Evolutionary conservation across 192 early-diverging fungal genomes (phyloP), one percentile per base, ranked within the genome.

Genomic region (Coemansia sp.): DNA sequence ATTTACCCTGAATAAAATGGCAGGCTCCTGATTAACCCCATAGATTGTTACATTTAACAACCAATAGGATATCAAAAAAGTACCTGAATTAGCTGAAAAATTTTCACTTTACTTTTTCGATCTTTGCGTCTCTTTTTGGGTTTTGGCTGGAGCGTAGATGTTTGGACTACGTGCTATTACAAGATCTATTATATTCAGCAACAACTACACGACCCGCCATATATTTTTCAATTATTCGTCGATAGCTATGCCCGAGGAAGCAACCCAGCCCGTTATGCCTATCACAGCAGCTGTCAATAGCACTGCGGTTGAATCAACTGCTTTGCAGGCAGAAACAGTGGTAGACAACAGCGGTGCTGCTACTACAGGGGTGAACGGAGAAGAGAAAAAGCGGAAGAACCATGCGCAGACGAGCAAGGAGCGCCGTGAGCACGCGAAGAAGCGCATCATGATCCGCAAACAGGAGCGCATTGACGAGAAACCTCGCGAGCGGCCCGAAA

Each of bases 371-470:
- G 4, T 22, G 17, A 14, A 19, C 3, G 55, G 38, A 7, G 22
- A 51, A 11, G 59, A 49, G 17, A 57, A 52, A 25, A 68, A 65
- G 23, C 38, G 59, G 23, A 45, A 54, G 23, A 64, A 72, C 49
- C 74, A 72, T 23, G 73, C 48, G 7, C 69, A 75, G 64, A 82
- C 79, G 21, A 50, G 73, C 64, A 75, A 70, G 56, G 79, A 82
- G 8, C 63, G 79, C 2, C 79, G 73, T 57, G 79, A 72, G 61
- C 64, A 62, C 58, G 79, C 74, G 2, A 61, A 60, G 35, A 62
- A 62, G 35, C 69, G 67, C 62, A 56, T 68, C n/a, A 50, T 35
- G 39, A 53, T 56, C 17, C 79, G 79, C 35, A 61, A 49, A 5
- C 55, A 59, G 16, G 73, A 67, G 55, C 23, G 60, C 0, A n/a